Evolutionary conservation across 139 green algal genomes (phyloP), one percentile per base, ranked within the genome.

Genomic region (Closterium sp.): DNA sequence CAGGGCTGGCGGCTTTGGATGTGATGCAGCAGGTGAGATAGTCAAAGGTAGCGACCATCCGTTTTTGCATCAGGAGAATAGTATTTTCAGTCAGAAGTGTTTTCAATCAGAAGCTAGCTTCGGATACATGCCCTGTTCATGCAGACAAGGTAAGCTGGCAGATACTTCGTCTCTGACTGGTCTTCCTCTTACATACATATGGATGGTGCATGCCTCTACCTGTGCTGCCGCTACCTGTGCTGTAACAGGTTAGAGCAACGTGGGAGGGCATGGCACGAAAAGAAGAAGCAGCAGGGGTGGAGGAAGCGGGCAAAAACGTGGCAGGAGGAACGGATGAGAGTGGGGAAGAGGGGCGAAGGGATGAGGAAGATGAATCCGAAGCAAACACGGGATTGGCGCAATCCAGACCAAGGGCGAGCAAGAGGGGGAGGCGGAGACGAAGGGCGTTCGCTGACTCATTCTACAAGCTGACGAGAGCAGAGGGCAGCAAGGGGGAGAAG

Each of bases 1-100:
- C 81, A 86, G 81, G 81, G 8, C 81, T 86, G n/a, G 81, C 81
- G 12, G n/a, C 81, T 32, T 23, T 86, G 5, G 81, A 86, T 23
- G n/a, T 86, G 6, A 86, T 86, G 81, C 81, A 86, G 81, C 81
- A 86, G 81, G 81, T 86, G 43, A 69, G 10, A 69, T n/a, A n/a
- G n/a, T n/a, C n/a, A n/a, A n/a, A n/a, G n/a, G n/a, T n/a, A n/a
- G n/a, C n/a, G n/a, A n/a, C n/a, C n/a, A n/a, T n/a, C n/a, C n/a
- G n/a, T n/a, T n/a, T n/a, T n/a, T n/a, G n/a, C n/a, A n/a, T n/a
- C n/a, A n/a, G n/a, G n/a, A n/a, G n/a, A n/a, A n/a, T n/a, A n/a
- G n/a, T n/a, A n/a, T n/a, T n/a, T n/a, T n/a, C n/a, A n/a, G n/a
- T n/a, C n/a, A n/a, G n/a, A n/a, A n/a, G n/a, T n/a, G n/a, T n/a